Conservation (phyloP, 441 rosid species). For the Brassica hybrid region DNA sequence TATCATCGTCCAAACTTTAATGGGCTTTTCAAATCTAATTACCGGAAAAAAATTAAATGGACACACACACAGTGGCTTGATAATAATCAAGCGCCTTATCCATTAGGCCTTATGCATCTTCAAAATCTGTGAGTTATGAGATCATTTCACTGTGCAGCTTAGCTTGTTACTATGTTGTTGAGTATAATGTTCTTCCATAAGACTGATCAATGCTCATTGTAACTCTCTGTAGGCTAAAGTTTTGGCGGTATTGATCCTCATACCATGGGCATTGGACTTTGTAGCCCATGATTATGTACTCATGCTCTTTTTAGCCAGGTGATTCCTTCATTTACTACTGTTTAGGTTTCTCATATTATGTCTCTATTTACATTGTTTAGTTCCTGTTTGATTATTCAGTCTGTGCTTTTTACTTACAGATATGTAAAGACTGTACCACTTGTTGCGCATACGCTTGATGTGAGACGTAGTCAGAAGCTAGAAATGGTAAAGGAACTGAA, state of each 20-base stretch:
- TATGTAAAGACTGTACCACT: conserved; percentile 95
- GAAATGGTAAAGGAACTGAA: conserved; percentile 79
- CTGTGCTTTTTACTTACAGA: conserved; percentile 49
- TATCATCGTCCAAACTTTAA: no score
- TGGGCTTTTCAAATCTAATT: no score
- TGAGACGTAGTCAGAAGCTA: conserved; percentile 70
- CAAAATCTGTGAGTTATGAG: conserved; percentile 66
- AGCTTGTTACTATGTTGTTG: conserved; percentile 5
- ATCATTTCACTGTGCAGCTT: background rate
- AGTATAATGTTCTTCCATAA: conserved; percentile 10
- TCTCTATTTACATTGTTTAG: conserved; percentile 47
- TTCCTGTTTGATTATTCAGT: conserved; percentile 48
- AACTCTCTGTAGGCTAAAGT: conserved; percentile 75
- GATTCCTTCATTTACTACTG: conserved; percentile 25
- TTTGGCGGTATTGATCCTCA: conserved; percentile 70
- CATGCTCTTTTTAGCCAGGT: conserved; percentile 96
- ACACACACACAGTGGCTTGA: no score
- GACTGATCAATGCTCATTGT: conserved; percentile 29
- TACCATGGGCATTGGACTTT: conserved; percentile 91
- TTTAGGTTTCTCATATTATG: background rate
- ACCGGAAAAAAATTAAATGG: no score
- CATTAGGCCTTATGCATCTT: conserved; percentile 86
- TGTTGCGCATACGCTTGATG: conserved; percentile 86
- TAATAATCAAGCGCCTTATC: no score
- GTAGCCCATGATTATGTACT: conserved; percentile 90